Evolutionary conservation across 2,329 filamentous ascomycete species (phyloP), one percentile per base, ranked within the genome.

Genomic region (Botryotinia narcissicola): DNA sequence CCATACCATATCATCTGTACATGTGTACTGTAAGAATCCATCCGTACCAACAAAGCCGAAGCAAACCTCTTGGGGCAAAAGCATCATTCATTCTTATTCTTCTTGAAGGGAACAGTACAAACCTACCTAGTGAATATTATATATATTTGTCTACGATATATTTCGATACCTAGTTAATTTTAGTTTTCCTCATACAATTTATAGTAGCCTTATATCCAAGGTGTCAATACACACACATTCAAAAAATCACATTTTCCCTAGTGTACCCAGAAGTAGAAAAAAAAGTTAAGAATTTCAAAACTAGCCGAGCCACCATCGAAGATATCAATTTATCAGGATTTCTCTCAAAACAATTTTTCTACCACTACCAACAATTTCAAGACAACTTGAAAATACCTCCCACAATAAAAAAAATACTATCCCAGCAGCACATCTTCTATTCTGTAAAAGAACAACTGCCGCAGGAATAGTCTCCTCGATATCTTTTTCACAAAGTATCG

Each of bases 371-470:
- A 67, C 51, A 72, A 69, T 72, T 72, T 61, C 71, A 59, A 72
- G 64, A 68, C 62, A 66, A 60, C 46, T 44, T 59, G 64, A 72
- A 68, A 72, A 67, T 42, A 72, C 71, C 37, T 44, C 62, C 71
- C 46, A 42, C 22, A 14, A 22, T 20, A 37, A 14, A 4, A 57
- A 66, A 66, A 57, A 20, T n/a, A 57, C 70, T 72, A 72, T 72
- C 70, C 70, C 70, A 51, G 62, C 70, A 57, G 70, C 64, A 37
- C 44, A 60, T 80, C 80, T 81, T 80, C 80, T 80, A 77, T 78
- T 79, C 76, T 74, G 75, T 79, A 80, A 79, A 75, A 79, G 79
- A 78, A 73, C 64, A 35, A 71, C 78, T 75, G 76, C 76, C 74
- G 74, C 76, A 76, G 78, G 78, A 78, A 72, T 76, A 75, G 75